These are phyloP conservation scores for Cladobotryum mycophilum DNA, from an alignment of 2,329 filamentous ascomycete species.

Conservation along the genomic window DNA sequence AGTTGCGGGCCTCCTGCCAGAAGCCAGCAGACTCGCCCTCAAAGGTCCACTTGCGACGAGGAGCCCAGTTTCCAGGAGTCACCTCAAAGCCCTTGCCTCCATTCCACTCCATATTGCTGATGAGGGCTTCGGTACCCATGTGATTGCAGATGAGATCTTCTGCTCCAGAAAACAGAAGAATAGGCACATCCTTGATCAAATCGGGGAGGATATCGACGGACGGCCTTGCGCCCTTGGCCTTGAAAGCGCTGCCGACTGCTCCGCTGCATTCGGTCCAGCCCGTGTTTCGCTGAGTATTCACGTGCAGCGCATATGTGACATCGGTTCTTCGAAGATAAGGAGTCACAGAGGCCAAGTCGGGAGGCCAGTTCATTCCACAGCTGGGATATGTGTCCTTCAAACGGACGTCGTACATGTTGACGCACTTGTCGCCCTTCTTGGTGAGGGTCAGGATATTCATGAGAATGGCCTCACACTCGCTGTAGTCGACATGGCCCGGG, in stretches of 20 bases:
- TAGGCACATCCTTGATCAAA: slow-evolving; percentile 67
- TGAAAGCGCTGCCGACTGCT: slow-evolving; percentile 67
- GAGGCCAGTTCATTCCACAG: slow-evolving; percentile 98
- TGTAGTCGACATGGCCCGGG: slow-evolving; percentile 54
- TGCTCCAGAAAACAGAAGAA: slow-evolving; percentile 87
- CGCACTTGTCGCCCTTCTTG: slow-evolving; percentile 54
- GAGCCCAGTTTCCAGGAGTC: slow-evolving; percentile 80
- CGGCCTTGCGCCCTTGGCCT: slow-evolving; percentile 62
- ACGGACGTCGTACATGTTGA: slow-evolving; percentile 97
- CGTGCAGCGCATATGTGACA: slow-evolving; percentile 72
- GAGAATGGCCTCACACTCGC: slow-evolving; percentile 70
- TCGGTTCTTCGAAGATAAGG: slow-evolving; percentile 82
- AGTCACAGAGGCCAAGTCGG: slow-evolving; percentile 69
- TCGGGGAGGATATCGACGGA: slow-evolving; percentile 69
- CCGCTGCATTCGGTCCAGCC: slow-evolving; percentile 92
- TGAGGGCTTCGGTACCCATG: slow-evolving; percentile 83
- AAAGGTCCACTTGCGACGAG: slow-evolving; percentile 90
- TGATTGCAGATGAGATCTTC: slow-evolving; percentile 98
- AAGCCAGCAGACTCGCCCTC: slow-evolving; percentile 83
- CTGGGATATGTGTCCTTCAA: slow-evolving; percentile 71
- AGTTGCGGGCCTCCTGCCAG: slow-evolving; percentile 89
- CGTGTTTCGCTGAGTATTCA: slow-evolving; percentile 72
- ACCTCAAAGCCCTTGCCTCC: slow-evolving; percentile 87
- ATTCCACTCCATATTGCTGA: slow-evolving; percentile 87
- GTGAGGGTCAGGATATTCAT: slow-evolving; percentile 64